phyloP scores from a whole-genome alignment of 1,284 basidiomycete species.

The Sanghuangporus sanghuang region DNA sequence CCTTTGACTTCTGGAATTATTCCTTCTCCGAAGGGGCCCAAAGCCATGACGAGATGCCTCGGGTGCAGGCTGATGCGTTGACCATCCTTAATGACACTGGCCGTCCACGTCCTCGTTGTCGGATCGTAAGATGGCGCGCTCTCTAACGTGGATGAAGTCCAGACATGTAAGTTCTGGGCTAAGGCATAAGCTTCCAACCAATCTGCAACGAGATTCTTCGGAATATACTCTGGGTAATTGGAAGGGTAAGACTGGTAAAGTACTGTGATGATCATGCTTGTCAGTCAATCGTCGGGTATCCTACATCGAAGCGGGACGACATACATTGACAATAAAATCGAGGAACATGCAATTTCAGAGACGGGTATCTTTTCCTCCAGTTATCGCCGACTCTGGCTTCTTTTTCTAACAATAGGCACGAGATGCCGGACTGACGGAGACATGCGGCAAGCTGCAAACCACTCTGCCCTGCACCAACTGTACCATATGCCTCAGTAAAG shows the following conservation, averaged over 20 bases:
- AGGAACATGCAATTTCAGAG: conserved; percentile 41
- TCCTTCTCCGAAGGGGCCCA: conserved; percentile 30
- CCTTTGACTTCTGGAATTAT: conserved; percentile 22
- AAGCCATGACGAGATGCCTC: conserved; percentile 33
- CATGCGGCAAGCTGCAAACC: conserved; percentile 47
- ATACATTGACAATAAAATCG: conserved; percentile 31
- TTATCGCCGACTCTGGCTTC: conserved; percentile 44
- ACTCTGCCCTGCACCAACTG: conserved; percentile 50
- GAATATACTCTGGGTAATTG: conserved; percentile 32
- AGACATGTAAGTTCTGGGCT: conserved; percentile 12
- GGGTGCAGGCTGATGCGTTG: conserved; percentile 27
- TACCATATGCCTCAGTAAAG: not conserved
- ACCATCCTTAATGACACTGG: conserved; percentile 27
- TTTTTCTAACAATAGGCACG: conserved; percentile 43
- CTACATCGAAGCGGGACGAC: conserved; percentile 14
- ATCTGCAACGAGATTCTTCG: conserved; percentile 32
- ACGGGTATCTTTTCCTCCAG: conserved; percentile 49
- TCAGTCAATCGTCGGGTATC: not conserved
- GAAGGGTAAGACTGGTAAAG: conserved; percentile 34
- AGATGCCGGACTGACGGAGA: conserved; percentile 45
- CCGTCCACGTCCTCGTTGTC: conserved; percentile 27
- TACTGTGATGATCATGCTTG: conserved; percentile 25
- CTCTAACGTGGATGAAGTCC: conserved; percentile 15
- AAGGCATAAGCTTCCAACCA: conserved; percentile 33
- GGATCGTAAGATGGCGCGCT: conserved; percentile 24